Evolutionary conservation across 768 basidiomycete genomes (phyloP).

Genomic region (Termitomyces sp.): DNA sequence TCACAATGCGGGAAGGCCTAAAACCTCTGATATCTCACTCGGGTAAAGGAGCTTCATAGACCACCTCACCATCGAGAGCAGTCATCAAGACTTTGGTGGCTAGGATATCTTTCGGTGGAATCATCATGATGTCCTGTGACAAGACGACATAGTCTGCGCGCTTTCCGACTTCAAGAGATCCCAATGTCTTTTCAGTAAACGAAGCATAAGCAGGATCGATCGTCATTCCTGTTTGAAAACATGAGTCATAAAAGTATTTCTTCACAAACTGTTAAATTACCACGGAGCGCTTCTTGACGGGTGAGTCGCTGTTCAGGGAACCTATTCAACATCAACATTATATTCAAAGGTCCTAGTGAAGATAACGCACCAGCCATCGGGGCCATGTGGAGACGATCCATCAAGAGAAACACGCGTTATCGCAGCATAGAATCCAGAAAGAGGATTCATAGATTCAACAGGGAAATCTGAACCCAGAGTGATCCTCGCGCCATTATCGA

Average conservation of each 20-base stretch:
- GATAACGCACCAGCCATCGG: constrained; percentile 66
- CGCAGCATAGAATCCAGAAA: constrained; percentile 85
- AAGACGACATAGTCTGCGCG: constrained; percentile 84
- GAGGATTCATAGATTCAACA: constrained; percentile 81
- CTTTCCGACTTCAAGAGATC: constrained; percentile 76
- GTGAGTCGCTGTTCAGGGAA: constrained; percentile 78
- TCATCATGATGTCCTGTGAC: constrained; percentile 73
- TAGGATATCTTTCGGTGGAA: constrained; percentile 55
- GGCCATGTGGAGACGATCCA: constrained; percentile 77
- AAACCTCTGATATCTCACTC: not conserved
- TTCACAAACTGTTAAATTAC: constrained; percentile 21
- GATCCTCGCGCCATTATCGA: constrained; percentile 60
- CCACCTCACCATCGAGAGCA: constrained; percentile 64
- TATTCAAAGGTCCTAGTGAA: not conserved
- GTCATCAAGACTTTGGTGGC: constrained; percentile 66
- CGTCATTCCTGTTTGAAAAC: constrained; percentile 61
- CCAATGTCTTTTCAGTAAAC: constrained; percentile 66
- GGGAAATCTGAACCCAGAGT: constrained; percentile 88
- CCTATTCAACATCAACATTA: constrained; percentile 33
- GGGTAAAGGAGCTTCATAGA: constrained; percentile 26
- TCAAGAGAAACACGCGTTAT: constrained; percentile 64
- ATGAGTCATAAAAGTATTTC: not conserved
- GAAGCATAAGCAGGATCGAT: constrained; percentile 84
- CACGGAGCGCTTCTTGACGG: constrained; percentile 71
- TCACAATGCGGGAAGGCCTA: not conserved